Evolutionary conservation across 192 early-diverging fungal species (phyloP).

Genomic region (Irineochytrium annulatum): DNA sequence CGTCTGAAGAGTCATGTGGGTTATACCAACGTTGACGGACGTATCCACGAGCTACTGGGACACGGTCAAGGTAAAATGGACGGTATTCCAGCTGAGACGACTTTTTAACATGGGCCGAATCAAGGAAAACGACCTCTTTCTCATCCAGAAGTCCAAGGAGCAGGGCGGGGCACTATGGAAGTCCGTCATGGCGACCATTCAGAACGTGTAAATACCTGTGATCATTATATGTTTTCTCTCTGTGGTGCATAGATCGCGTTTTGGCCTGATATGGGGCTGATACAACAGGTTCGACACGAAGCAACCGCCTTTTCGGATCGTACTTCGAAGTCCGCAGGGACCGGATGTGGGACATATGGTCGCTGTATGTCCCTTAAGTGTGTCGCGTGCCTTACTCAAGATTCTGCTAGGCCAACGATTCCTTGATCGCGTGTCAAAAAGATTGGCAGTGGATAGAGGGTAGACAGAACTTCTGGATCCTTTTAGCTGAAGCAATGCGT

Average conservation of each 20-base stretch:
- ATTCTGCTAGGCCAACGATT: constrained; percentile 54
- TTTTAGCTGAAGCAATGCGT: background rate
- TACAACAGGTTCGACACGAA: constrained; percentile 85
- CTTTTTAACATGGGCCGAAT: background rate
- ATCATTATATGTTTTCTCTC: background rate
- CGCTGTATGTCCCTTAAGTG: constrained; percentile 47
- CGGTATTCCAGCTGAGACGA: background rate
- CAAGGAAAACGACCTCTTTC: constrained; percentile 41
- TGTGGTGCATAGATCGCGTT: too few relatives aligned
- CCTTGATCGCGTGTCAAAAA: constrained; percentile 72
- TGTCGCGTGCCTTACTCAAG: background rate
- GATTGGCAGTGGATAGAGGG: constrained; percentile 90
- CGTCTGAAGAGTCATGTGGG: too few relatives aligned
- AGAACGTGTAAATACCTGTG: constrained; percentile 49
- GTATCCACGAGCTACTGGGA: background rate
- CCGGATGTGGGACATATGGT: constrained; percentile 69
- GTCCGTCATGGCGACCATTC: constrained; percentile 79
- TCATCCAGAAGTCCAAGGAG: constrained; percentile 38
- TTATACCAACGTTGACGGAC: too few relatives aligned
- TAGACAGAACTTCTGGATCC: constrained; percentile 12
- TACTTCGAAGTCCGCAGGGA: constrained; percentile 60
- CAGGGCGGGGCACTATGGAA: constrained; percentile 36
- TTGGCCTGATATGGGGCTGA: too few relatives aligned
- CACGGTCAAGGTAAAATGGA: constrained; percentile 2
- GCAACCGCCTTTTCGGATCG: constrained; percentile 85